Evolutionary conservation across 2,329 filamentous ascomycete genomes (phyloP).

Genomic region (Phialophora chinensis): DNA sequence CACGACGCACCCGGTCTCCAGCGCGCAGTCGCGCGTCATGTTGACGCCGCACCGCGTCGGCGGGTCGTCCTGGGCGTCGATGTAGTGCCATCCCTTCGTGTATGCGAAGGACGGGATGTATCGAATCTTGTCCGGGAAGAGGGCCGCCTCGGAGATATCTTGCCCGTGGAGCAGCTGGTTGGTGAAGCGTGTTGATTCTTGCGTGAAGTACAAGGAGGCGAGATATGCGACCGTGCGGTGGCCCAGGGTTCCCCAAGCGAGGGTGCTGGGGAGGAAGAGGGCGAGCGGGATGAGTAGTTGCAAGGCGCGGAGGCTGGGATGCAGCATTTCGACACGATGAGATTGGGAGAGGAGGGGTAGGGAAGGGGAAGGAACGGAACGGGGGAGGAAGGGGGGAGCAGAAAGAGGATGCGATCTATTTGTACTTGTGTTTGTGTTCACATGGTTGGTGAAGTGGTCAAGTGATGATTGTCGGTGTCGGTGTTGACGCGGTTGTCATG

Average conservation of each 20-base stretch:
- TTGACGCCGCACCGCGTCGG: constrained; percentile 38
- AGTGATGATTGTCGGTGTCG: constrained; percentile 15
- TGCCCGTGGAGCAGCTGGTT: constrained; percentile 38
- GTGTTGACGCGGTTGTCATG: constrained; percentile 20
- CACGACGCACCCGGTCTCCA: constrained; percentile 56
- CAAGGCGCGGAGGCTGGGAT: background rate
- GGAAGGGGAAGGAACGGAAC: background rate
- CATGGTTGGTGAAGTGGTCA: constrained; percentile 28
- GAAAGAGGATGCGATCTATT: background rate
- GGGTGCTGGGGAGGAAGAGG: constrained; percentile 9
- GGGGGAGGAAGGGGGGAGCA: background rate
- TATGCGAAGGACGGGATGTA: constrained; percentile 39
- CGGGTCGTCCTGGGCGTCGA: constrained; percentile 38
- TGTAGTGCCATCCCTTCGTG: constrained; percentile 39
- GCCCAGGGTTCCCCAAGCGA: constrained; percentile 59
- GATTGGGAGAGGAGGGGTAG: background rate
- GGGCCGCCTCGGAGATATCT: constrained; percentile 40
- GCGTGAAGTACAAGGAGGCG: constrained; percentile 44
- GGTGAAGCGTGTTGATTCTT: constrained; percentile 28
- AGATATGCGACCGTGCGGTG: constrained; percentile 63
- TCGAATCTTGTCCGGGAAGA: constrained; percentile 39
- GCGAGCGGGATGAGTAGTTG: background rate
- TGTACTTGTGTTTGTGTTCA: constrained; percentile 7
- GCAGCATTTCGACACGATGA: background rate
- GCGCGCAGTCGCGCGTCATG: constrained; percentile 57